These are phyloP conservation scores for Hypholoma sublateritium DNA, from an alignment of 768 basidiomycete species.

Conservation along the genomic window DNA sequence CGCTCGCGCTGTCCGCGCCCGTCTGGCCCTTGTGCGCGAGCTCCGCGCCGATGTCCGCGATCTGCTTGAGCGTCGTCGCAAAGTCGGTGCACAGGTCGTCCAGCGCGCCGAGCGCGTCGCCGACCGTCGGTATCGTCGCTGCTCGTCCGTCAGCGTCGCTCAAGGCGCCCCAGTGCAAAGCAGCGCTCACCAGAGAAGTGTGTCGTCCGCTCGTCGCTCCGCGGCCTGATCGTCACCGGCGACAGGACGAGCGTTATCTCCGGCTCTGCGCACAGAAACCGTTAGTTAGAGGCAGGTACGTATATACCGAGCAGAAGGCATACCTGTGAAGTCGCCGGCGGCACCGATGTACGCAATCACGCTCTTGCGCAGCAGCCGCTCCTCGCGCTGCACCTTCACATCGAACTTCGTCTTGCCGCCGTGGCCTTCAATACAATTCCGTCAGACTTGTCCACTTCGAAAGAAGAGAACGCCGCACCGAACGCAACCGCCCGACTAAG, in stretches of 20 bases:
- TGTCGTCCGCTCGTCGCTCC: slow-evolving; percentile 55
- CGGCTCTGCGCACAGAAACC: slow-evolving; percentile 48
- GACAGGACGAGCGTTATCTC: slow-evolving; percentile 74
- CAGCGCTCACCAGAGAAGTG: slow-evolving; percentile 53
- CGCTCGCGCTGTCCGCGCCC: slow-evolving; percentile 66
- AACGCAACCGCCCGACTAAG: slow-evolving; percentile 54
- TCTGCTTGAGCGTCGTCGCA: slow-evolving; percentile 59
- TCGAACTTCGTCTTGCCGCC: slow-evolving; percentile 60
- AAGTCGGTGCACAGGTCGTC: slow-evolving; percentile 64
- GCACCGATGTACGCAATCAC: slow-evolving; percentile 68
- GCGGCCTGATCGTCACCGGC: slow-evolving; percentile 57
- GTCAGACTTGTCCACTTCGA: neutral
- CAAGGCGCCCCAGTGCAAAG: neutral
- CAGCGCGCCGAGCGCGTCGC: slow-evolving; percentile 70
- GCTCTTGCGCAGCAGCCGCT: slow-evolving; percentile 58
- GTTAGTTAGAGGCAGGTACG: neutral
- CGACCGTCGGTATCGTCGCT: slow-evolving; percentile 78
- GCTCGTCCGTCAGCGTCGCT: slow-evolving; percentile 4
- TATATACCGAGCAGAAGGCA: slow-evolving; percentile 4
- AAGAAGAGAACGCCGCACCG: slow-evolving; percentile 35
- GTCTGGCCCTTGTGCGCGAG: slow-evolving; percentile 72
- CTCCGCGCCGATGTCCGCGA: slow-evolving; percentile 67
- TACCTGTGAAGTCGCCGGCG: slow-evolving; percentile 72
- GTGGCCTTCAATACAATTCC: slow-evolving; percentile 38
- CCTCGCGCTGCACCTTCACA: slow-evolving; percentile 50